A percentile compares a stretch with the other conserved stretches of the same genome.
Conservation (phyloP, 139 green algal species). For the Nannochloris sp. region DNA sequence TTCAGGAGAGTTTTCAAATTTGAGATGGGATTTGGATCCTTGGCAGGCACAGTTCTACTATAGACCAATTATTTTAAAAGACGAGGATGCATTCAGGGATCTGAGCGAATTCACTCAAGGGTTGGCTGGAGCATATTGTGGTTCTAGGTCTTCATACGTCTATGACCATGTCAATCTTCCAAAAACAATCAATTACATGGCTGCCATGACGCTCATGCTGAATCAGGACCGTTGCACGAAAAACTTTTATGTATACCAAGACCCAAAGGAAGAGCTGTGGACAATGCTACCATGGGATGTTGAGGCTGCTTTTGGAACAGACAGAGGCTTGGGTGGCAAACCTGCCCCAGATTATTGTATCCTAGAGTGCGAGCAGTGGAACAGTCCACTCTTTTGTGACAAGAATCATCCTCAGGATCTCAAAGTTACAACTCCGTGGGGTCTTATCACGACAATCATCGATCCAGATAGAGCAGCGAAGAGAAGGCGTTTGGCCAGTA, state of each 20-base stretch:
- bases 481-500: not conserved
- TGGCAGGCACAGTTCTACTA: constrained; percentile 30
- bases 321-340: constrained; percentile 52
- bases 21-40: constrained; percentile 40
- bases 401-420: constrained; percentile 62
- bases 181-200: constrained; percentile 66
- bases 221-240: constrained; percentile 90
- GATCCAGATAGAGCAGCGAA: constrained; percentile 8
- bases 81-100: not conserved
- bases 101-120: constrained; percentile 45
- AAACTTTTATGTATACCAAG: constrained; percentile 77
- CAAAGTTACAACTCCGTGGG: constrained; percentile 40
- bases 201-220: constrained; percentile 58
- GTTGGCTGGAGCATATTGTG: constrained; percentile 43
- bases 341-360: constrained; percentile 62
- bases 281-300: constrained; percentile 45
- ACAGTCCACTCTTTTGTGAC: constrained; percentile 77
- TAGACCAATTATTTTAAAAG: constrained; percentile 9
- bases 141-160: constrained; percentile 35
- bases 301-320: constrained; percentile 46
- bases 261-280: constrained; percentile 53
- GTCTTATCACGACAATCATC: constrained; percentile 26
- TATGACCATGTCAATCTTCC: constrained; percentile 70
- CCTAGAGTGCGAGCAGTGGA: constrained; percentile 76
- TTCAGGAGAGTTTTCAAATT: constrained; percentile 44